Percentiles rank a stretch among this genome's conserved stretches.
Conservation (phyloP, 768 basidiomycete species). For the Pleurotus pulmonarius region DNA sequence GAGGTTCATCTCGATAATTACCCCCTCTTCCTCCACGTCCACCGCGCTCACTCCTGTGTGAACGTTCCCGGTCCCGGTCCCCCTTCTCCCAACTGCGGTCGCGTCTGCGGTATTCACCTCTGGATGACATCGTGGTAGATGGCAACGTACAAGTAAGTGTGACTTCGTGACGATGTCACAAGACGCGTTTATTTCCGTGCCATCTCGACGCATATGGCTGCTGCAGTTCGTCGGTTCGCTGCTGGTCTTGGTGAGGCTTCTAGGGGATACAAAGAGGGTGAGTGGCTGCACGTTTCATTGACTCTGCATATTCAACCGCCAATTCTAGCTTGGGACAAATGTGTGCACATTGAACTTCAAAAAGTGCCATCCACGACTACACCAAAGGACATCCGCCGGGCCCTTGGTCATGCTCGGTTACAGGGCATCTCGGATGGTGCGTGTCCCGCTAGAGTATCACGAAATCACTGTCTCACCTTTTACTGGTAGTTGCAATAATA, state of each 20-base stretch:
- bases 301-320: too few species aligned
- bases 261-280: too few species aligned
- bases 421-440: conserved; percentile 45
- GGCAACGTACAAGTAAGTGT: background rate
- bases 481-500: conserved; percentile 47
- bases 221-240: conserved; percentile 4
- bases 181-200: background rate
- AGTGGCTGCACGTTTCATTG: too few species aligned
- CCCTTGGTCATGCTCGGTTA: conserved; percentile 35
- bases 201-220: background rate
- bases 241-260: too few species aligned
- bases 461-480: background rate
- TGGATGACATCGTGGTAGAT: conserved; percentile 47
- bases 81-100: conserved; percentile 66
- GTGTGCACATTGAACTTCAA: conserved; percentile 43
- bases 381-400: conserved; percentile 50
- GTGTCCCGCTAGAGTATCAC: conserved; percentile 1
- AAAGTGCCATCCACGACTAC: conserved; percentile 50
- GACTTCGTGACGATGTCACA: conserved; percentile 8
- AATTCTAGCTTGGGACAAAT: conserved; percentile 16
- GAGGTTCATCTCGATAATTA: conserved; percentile 31
- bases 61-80: conserved; percentile 41
- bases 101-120: conserved; percentile 43
- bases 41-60: conserved; percentile 24
- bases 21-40: conserved; percentile 31